Base-by-base conservation (phyloP, 768 basidiomycete genomes). In the Macrolepiota fuliginosa region DNA sequence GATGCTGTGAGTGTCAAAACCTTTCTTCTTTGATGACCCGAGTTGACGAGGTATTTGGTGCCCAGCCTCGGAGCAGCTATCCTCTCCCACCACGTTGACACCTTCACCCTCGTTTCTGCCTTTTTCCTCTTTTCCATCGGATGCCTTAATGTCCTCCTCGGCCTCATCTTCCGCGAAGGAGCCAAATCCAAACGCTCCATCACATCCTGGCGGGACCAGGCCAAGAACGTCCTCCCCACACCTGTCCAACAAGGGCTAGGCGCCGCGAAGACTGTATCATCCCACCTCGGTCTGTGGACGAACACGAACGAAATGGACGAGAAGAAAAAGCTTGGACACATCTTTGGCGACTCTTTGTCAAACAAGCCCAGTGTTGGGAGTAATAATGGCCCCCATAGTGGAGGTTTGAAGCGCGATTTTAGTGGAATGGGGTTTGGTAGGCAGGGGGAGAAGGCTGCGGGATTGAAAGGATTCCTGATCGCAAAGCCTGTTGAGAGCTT, bases 121-220 rank as follows among this genome's bases (percentile, higher is more conserved):
- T 94, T 92, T 81, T 83, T 94, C 76, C 79, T 94, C 65, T 94
- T 94, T 73, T 83, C 90, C 62, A 68, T 94, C 56, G 92, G 91
- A 4, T 92, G 90, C 72, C 72, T 90, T 69, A 93, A 96, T 79
- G 89, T 94, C 64, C 72, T 92, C 51, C 82, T 89, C 67, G 91
- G 91, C 35, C 84, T 94, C 71, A 80, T 92, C 73, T 93, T 90
- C 84, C 86, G 89, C 64, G 83, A 86, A 65, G 72, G 71, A 1
- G 87, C 82, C 64, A 92, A 89, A 72, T 66, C 75, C 65, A 85
- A 83, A 66, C 87, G 91, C 50, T 87, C 85, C 19, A 77, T 93
- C 69, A 82, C 81, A 24, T 77, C 83, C 24, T 91, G 89, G 90
- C 81, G 85, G 63, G 81, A 81, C 52, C 79, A 84, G 47, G 71